These are phyloP conservation scores for Colletotrichum trifolii DNA, from an alignment of 2,329 filamentous ascomycete species.

Conservation along the genomic window DNA sequence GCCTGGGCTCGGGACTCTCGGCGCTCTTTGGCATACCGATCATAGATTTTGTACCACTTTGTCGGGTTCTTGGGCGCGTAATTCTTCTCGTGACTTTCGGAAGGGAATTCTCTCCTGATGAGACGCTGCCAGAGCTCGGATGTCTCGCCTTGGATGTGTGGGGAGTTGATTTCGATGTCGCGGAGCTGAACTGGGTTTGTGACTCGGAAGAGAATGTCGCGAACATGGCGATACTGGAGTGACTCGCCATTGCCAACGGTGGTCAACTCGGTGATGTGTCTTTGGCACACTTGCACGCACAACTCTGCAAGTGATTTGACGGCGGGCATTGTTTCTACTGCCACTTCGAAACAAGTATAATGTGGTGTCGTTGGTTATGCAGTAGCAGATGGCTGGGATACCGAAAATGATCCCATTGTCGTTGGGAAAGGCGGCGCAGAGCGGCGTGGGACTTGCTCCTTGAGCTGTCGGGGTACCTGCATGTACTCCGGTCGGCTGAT, in stretches of 20 bases:
- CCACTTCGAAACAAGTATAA: conserved; percentile 3
- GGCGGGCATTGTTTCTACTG: conserved; percentile 21
- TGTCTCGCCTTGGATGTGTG: conserved; percentile 77
- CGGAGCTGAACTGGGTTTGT: conserved; percentile 80
- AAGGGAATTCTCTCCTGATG: conserved; percentile 81
- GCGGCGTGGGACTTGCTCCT: neutral
- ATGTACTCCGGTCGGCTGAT: neutral
- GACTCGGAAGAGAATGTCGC: conserved; percentile 76
- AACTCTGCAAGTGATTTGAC: conserved; percentile 63
- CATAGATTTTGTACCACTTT: conserved; percentile 84
- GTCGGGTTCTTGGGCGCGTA: conserved; percentile 73
- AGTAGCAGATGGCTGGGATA: neutral
- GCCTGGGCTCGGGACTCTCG: conserved; percentile 68
- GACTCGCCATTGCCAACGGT: conserved; percentile 78
- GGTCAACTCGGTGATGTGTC: conserved; percentile 67
- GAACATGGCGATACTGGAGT: conserved; percentile 51
- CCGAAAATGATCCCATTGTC: conserved; percentile 21
- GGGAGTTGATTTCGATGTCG: conserved; percentile 78
- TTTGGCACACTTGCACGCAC: conserved; percentile 62
- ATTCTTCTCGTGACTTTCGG: conserved; percentile 69
- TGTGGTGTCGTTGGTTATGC: neutral
- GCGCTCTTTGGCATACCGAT: conserved; percentile 71
- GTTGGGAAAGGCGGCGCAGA: neutral
- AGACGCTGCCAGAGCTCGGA: conserved; percentile 82
- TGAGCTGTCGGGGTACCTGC: neutral